Percentiles rank a stretch among this genome's conserved stretches.
Evolutionary conservation across 768 basidiomycete species (phyloP).

Genomic region (Rhizopogon sp.): DNA sequence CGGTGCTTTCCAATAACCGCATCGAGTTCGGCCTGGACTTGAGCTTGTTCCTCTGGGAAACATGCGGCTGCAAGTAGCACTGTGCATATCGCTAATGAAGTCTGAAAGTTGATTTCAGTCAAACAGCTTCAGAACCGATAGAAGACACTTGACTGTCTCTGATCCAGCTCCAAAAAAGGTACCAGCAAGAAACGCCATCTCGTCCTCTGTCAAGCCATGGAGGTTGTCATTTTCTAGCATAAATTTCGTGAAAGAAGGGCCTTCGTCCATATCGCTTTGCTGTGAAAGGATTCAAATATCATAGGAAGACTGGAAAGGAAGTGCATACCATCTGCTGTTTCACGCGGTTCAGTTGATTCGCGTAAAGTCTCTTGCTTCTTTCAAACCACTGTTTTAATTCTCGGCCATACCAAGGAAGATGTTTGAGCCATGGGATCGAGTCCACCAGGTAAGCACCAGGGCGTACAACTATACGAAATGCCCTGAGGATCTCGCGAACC

Average conservation of each 20-base stretch:
- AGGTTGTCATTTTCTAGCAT: slow-evolving; percentile 22
- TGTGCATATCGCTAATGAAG: too few species aligned
- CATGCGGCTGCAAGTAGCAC: too few species aligned
- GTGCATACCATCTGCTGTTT: slow-evolving; percentile 32
- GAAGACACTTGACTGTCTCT: too few species aligned
- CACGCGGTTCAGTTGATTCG: slow-evolving; percentile 37
- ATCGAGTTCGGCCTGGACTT: too few species aligned
- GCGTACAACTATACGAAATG: slow-evolving; percentile 24
- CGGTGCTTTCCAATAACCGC: too few species aligned
- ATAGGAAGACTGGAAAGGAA: not conserved
- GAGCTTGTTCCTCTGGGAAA: too few species aligned
- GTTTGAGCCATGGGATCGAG: slow-evolving; percentile 28
- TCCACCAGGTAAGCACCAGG: slow-evolving; percentile 31
- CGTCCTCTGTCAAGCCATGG: too few species aligned
- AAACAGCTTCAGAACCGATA: too few species aligned
- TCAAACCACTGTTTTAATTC: slow-evolving; percentile 49
- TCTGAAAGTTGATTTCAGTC: too few species aligned
- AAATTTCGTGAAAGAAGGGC: slow-evolving; percentile 45
- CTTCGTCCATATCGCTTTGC: slow-evolving; percentile 5
- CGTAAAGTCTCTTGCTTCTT: slow-evolving; percentile 46
- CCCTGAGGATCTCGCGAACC: slow-evolving; percentile 21
- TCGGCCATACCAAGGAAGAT: slow-evolving; percentile 55
- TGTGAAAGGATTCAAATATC: not conserved
- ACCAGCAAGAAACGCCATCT: too few species aligned
- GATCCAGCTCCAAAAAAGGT: too few species aligned